These are phyloP conservation scores for Penicillium lividum DNA, from an alignment of 495 filamentous ascomycete genomes.

Conservation along the genomic window DNA sequence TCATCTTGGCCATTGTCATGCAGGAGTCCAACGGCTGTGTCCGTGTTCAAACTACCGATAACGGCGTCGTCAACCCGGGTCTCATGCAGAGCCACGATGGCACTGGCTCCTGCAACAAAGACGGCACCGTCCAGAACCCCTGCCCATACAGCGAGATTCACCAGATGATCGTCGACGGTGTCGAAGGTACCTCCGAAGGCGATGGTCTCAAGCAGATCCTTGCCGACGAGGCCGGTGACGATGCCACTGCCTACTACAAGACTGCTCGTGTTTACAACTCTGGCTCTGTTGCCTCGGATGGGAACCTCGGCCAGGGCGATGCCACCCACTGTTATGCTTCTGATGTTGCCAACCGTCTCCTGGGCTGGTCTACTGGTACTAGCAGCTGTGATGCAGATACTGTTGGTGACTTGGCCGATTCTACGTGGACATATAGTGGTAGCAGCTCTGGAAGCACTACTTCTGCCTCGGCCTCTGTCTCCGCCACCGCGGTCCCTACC, in stretches of 20 bases:
- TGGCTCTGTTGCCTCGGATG: conserved; percentile 44
- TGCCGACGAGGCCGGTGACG: conserved; percentile 24
- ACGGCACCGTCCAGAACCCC: conserved; percentile 35
- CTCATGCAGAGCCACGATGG: conserved; percentile 59
- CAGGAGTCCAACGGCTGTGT: conserved; percentile 63
- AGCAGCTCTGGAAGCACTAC: conserved; percentile 16
- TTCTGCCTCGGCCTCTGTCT: conserved; percentile 1
- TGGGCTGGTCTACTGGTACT: conserved; percentile 45
- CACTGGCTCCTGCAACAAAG: conserved; percentile 44
- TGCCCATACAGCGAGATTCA: conserved; percentile 46
- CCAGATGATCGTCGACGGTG: conserved; percentile 53
- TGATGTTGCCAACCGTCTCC: conserved; percentile 58
- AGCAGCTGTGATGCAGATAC: conserved; percentile 21
- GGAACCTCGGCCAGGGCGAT: conserved; percentile 50
- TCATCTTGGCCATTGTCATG: conserved; percentile 59
- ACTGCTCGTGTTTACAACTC: conserved; percentile 61
- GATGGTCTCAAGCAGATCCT: conserved; percentile 46
- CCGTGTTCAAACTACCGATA: conserved; percentile 48
- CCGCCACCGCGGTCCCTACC: conserved; percentile 6
- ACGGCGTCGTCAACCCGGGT: conserved; percentile 52
- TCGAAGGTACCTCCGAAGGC: conserved; percentile 37
- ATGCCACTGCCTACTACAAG: conserved; percentile 46
- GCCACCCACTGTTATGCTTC: conserved; percentile 59
- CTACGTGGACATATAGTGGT: conserved; percentile 11
- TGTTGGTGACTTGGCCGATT: conserved; percentile 15